Evolutionary conservation across 148 eudicot species (phyloP), one percentile per base, ranked within the genome.

Genomic region (Rhododendron mucronatum): DNA sequence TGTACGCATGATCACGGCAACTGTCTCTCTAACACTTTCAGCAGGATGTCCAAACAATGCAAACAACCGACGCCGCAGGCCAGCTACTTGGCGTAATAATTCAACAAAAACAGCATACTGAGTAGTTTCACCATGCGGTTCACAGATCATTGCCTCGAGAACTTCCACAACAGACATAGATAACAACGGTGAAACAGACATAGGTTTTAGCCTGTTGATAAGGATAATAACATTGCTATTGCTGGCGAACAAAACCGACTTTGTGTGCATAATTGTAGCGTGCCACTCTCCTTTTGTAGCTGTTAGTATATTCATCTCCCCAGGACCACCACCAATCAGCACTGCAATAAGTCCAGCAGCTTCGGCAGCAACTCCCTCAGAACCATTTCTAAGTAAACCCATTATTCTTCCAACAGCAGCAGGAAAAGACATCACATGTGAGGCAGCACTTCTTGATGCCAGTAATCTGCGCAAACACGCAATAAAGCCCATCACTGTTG

Each of bases 371-470:
- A 97, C 96, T 80, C 96, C 95, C 90, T 97, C 94, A 30, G 99
- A 97, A 82, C 99, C 99, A 89, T 94, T 97, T 93, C 98, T 93
- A 84, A 97, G 96, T 37, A 97, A 91, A 87, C 99, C 99, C 99
- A 95, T 94, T 81, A 97, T 91, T 93, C 99, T 92, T 75, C 98
- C 99, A 86, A 97, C 99, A 86, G 99, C 99, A 79, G 99, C 99
- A 74, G 99, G 99, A 91, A 95, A 97, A 35, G 98, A 92, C 93
- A 97, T 92, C 83, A 97, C 96, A 87, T 95, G 99, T 88, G 99
- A 97, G 57, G 98, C 94, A 81, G 99, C 99, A 90, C 95, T 93
- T 88, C 92, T 93, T 84, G 99, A 97, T 75, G 96, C 90, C 87
- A 97, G 81, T 88, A 97, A 90, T 89, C 98, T 93, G 86, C 94